These are phyloP conservation scores for Calvatia gigantea DNA, from an alignment of 768 basidiomycete genomes.

Conservation along the genomic window DNA sequence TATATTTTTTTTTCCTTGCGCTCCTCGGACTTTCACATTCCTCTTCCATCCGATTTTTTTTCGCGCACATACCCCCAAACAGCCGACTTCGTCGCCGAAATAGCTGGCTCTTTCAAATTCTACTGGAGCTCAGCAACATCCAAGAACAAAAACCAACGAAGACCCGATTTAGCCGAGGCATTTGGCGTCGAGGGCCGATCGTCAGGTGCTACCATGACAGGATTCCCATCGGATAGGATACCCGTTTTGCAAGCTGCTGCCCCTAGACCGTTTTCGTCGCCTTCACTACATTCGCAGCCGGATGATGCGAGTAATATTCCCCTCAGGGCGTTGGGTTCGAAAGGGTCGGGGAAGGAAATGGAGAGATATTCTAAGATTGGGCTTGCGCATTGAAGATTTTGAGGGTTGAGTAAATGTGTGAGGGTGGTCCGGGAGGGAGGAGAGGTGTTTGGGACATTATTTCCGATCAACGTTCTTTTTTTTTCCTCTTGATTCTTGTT, in stretches of 20 bases:
- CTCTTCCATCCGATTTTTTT: no score
- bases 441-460: not conserved
- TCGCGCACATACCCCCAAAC: not conserved
- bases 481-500: not conserved
- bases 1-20: not conserved
- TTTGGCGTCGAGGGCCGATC: conserved; percentile 28
- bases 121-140: conserved; percentile 30
- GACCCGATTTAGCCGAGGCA: conserved; percentile 32
- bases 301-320: conserved; percentile 6
- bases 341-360: not conserved
- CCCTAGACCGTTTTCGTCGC: not conserved
- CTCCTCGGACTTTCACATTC: no score
- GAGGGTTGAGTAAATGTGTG: not conserved
- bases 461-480: not conserved
- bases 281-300: not conserved
- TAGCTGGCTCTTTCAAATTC: conserved; percentile 56
- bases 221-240: not conserved
- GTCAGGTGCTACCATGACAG: not conserved
- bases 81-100: conserved; percentile 72
- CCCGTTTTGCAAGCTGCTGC: not conserved
- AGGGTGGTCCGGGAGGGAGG: not conserved
- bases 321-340: not conserved
- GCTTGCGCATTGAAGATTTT: not conserved
- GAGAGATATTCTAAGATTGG: not conserved
- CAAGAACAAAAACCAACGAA: conserved; percentile 6